These are phyloP conservation scores for Rutstroemia sp. DNA, from an alignment of 2,329 filamentous ascomycete species.

Conservation along the genomic window DNA sequence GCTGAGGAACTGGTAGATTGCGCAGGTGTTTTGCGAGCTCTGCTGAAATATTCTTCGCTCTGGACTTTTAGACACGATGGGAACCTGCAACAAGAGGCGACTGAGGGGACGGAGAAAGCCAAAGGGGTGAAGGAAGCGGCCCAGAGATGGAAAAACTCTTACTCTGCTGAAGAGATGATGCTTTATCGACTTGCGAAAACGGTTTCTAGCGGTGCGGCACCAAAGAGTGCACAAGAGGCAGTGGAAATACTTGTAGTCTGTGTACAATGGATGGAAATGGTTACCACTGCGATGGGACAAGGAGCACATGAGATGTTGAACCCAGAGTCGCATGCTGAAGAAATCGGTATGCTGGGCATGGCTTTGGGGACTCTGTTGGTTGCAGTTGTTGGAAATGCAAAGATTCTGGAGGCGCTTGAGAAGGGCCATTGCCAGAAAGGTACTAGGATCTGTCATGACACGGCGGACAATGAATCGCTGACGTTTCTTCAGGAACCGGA, in stretches of 20 bases:
- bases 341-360: constrained; percentile 55
- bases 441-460: background rate
- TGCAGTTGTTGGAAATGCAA: constrained; percentile 52
- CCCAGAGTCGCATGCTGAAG: constrained; percentile 38
- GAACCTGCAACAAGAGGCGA: constrained; percentile 9
- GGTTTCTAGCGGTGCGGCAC: constrained; percentile 39
- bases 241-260: constrained; percentile 43
- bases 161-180: constrained; percentile 33
- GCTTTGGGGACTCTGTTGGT: constrained; percentile 58
- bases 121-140: constrained; percentile 10
- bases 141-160: constrained; percentile 48
- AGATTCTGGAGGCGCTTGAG: constrained; percentile 46
- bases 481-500: constrained; percentile 37
- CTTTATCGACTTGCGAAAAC: constrained; percentile 28
- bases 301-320: constrained; percentile 37
- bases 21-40: constrained; percentile 45
- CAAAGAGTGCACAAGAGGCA: constrained; percentile 40
- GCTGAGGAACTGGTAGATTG: constrained; percentile 45
- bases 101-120: constrained; percentile 16
- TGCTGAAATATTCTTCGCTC: constrained; percentile 45
- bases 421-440: constrained; percentile 42
- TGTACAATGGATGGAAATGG: constrained; percentile 52
- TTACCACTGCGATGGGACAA: constrained; percentile 41
- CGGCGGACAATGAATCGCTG: too few relatives aligned
- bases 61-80: constrained; percentile 7